Evolutionary conservation across 306 rosid genomes (phyloP).

Genomic region (Quercus alba): DNA sequence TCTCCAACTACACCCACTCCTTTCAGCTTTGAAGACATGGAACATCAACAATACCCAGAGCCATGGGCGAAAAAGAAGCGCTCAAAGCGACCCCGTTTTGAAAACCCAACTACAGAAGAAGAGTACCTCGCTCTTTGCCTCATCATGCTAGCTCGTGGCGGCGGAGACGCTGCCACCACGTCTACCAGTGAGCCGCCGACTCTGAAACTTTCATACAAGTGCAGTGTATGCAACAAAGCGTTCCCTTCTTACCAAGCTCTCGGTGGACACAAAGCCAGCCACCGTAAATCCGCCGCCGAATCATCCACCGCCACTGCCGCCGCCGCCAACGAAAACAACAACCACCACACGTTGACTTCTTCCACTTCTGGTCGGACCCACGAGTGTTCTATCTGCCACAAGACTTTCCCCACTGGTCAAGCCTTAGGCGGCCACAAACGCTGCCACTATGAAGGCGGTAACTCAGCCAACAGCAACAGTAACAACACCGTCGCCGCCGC

Average conservation of each 20-base stretch:
- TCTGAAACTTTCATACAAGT: slow-evolving; percentile 41
- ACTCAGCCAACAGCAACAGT: neutral
- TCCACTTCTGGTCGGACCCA: slow-evolving; percentile 41
- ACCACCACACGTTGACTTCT: neutral
- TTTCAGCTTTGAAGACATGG: slow-evolving; percentile 14
- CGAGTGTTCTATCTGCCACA: slow-evolving; percentile 84
- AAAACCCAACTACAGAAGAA: slow-evolving; percentile 53
- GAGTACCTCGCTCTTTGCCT: slow-evolving; percentile 97
- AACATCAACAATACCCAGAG: slow-evolving; percentile 39
- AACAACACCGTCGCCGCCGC: slow-evolving; percentile 16
- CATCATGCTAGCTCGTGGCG: slow-evolving; percentile 85
- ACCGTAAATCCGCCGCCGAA: slow-evolving; percentile 54
- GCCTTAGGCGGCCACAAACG: slow-evolving; percentile 98
- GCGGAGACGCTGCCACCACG: neutral
- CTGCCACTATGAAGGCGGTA: slow-evolving; percentile 85
- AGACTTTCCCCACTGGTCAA: slow-evolving; percentile 81
- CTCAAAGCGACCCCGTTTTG: slow-evolving; percentile 53
- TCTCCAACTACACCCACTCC: slow-evolving; percentile 50
- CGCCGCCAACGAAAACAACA: slow-evolving; percentile 7
- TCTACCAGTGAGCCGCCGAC: slow-evolving; percentile 7
- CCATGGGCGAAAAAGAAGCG: slow-evolving; percentile 75
- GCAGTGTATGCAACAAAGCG: slow-evolving; percentile 68
- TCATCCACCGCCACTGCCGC: slow-evolving; percentile 14
- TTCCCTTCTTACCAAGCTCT: slow-evolving; percentile 86
- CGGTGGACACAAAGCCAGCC: slow-evolving; percentile 96